A percentile compares a stretch with the other conserved stretches of the same genome.
phyloP scores from a whole-genome alignment of 192 early-diverging fungal species.

The Pilobolus umbonatus region DNA sequence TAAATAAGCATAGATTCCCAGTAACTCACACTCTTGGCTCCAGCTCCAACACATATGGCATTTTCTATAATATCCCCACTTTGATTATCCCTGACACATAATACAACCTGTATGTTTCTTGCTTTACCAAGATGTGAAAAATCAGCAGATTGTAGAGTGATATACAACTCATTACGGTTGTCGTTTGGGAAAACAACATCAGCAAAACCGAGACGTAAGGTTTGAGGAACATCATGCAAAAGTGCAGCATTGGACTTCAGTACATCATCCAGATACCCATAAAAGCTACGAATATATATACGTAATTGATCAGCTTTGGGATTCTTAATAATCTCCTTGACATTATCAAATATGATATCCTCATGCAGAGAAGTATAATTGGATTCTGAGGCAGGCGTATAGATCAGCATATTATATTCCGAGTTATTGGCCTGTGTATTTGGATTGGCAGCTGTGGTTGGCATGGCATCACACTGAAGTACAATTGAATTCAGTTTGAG shows the following conservation, averaged over 20 bases:
- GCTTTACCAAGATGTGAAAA: conserved; percentile 43
- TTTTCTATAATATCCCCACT: conserved; percentile 51
- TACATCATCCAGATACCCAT: conserved; percentile 36
- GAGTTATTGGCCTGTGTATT: not conserved
- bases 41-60: conserved; percentile 45
- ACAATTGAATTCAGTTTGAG: conserved; percentile 34
- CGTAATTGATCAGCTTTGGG: conserved; percentile 42
- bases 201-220: conserved; percentile 53
- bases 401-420: conserved; percentile 52
- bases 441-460: not conserved
- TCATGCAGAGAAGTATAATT: conserved; percentile 48
- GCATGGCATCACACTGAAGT: not conserved
- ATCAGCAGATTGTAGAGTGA: conserved; percentile 54
- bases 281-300: conserved; percentile 42
- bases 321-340: conserved; percentile 39
- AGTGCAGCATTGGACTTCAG: conserved; percentile 38
- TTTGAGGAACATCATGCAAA: conserved; percentile 39
- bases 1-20: conserved; percentile 62
- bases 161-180: conserved; percentile 54
- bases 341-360: conserved; percentile 46
- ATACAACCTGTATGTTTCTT: conserved; percentile 57
- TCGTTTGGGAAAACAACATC: conserved; percentile 54
- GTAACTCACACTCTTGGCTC: conserved; percentile 21
- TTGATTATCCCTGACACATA: conserved; percentile 47
- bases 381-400: conserved; percentile 43